phyloP scores from a whole-genome alignment of 305 asterid genomes.

The Monarda citriodora region DNA sequence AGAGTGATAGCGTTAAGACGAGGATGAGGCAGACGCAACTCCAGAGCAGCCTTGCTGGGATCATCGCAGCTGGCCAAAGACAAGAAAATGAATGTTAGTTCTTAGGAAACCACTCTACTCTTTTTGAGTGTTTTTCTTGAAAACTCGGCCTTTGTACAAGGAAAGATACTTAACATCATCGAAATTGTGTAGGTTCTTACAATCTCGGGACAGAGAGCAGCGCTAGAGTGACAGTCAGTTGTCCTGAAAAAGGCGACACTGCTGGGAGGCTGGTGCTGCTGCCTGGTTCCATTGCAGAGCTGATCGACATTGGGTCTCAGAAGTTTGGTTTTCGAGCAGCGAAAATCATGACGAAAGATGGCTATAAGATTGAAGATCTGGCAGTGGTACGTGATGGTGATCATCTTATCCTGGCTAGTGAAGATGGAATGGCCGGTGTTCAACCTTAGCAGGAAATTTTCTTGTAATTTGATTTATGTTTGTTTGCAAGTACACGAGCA shows the following conservation, averaged over 20 bases:
- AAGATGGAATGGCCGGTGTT: not conserved
- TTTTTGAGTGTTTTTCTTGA: too few species aligned
- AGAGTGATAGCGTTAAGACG: slow-evolving; percentile 10
- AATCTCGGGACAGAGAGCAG: slow-evolving; percentile 8
- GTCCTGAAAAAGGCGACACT: slow-evolving; percentile 47
- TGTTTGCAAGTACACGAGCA: not conserved
- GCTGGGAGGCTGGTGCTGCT: slow-evolving; percentile 50
- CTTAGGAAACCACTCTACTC: not conserved
- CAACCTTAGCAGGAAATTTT: not conserved
- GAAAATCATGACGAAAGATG: slow-evolving; percentile 47
- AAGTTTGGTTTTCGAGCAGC: slow-evolving; percentile 50
- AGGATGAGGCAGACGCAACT: slow-evolving; percentile 32
- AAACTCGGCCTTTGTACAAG: too few species aligned
- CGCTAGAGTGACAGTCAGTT: slow-evolving; percentile 56
- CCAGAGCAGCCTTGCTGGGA: slow-evolving; percentile 75
- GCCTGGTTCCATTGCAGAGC: slow-evolving; percentile 59
- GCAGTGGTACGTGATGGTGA: slow-evolving; percentile 74
- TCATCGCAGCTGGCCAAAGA: slow-evolving; percentile 53
- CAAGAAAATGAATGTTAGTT: slow-evolving; percentile 44
- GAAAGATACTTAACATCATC: not conserved
- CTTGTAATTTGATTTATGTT: not conserved
- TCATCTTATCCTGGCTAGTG: slow-evolving; percentile 59
- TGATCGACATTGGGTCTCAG: slow-evolving; percentile 49
- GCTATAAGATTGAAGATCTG: slow-evolving; percentile 58
- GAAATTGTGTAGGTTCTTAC: slow-evolving; percentile 35